Percentiles rank a stretch among this genome's conserved stretches.
Conservation (phyloP, 306 rosid genomes). For the Begonia fuchsioides region DNA sequence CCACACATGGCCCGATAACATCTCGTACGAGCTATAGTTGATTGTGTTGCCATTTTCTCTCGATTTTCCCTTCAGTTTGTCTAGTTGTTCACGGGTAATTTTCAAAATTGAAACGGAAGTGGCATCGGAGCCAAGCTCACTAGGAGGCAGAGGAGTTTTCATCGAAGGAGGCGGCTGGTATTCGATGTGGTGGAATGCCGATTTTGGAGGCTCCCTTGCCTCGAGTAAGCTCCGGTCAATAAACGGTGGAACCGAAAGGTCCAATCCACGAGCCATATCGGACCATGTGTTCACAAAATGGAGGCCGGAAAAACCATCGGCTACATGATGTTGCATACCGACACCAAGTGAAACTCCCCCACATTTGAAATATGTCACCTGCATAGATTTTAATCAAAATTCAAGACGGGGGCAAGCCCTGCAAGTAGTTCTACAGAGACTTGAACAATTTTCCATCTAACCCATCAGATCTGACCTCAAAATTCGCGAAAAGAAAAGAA, state of each 20-base stretch:
- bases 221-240: constrained; percentile 61
- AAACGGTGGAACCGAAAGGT: constrained; percentile 51
- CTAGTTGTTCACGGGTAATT: constrained; percentile 46
- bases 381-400: neutral
- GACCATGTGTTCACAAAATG: constrained; percentile 86
- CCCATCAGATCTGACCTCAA: too few species aligned
- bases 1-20: constrained; percentile 85
- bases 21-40: constrained; percentile 66
- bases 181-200: constrained; percentile 60
- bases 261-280: constrained; percentile 81
- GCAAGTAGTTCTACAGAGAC: too few species aligned
- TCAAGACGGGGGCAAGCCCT: too few species aligned
- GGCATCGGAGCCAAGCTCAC: constrained; percentile 16
- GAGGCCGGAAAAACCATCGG: constrained; percentile 83
- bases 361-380: constrained; percentile 81
- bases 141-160: constrained; percentile 13
- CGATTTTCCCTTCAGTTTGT: constrained; percentile 43
- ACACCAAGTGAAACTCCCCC: constrained; percentile 91
- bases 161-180: constrained; percentile 65
- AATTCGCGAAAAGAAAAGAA: too few species aligned
- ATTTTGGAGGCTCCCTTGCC: constrained; percentile 61
- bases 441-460: too few species aligned
- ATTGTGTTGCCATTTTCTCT: constrained; percentile 50
- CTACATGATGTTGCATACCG: constrained; percentile 78
- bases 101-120: constrained; percentile 44